Base-by-base conservation (phyloP, 768 basidiomycete genomes). In the Termitomyces sp. region DNA sequence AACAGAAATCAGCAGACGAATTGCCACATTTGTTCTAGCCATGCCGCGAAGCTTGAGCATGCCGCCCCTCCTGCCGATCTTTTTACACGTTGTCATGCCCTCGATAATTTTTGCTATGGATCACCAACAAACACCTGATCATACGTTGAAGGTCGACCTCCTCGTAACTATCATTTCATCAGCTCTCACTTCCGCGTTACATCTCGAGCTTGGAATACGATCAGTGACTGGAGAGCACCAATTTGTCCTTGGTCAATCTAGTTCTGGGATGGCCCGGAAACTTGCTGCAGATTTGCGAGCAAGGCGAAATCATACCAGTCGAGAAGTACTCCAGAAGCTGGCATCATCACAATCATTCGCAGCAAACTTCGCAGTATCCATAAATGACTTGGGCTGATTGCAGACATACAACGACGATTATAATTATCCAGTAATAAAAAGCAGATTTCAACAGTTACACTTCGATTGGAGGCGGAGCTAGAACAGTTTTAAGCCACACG, bases 361-460 rank as follows among this genome's bases (percentile, higher is more conserved):
- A 12, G 78, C 87, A 34, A 91, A 86, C 66, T 92, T 92, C 71
- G 89, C 89, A 4, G 80, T 81, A 22, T 90, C 91, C 69, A 81
- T 75, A 62, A 69, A 63, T 57, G 72, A 78, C 64, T 68, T 73
- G 69, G 67, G 66, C 36, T 65, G 61, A 64, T 65, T 62, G 66
- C 37, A 20, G 27, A 50, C 42, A 31, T 57, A 52, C 13, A 61
- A 58, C 61, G 61, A 24, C 55, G 42, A 31, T 36, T 46, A 51
- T 58, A 56, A 62, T 47, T 30, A 39, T 51, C 54, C 65, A 57
- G 44, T 58, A 54, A 58, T 20, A 30, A 49, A n/a, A 6, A 30
- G 54, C 31, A 59, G 31, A 59, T 61, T 60, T 49, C 54, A 58
- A 51, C 31, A 36, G 6, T 58, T 55, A 60, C n/a, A 78, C 86